These are phyloP conservation scores for Pichia kudriavzevii DNA, from an alignment of 1,139 yeast genomes.

Conservation along the genomic window DNA sequence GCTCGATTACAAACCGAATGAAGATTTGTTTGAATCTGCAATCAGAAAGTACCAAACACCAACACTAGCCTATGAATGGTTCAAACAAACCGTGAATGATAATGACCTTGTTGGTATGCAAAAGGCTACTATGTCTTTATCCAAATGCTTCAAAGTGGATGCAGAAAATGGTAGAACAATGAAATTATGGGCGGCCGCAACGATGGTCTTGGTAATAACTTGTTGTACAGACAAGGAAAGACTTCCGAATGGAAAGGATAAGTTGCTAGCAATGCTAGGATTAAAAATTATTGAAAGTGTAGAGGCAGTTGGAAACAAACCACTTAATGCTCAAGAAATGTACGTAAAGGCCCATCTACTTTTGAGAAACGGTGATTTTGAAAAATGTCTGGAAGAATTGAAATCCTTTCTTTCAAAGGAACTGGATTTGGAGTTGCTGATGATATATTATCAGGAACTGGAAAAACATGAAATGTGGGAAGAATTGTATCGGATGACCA, in stretches of 20 bases:
- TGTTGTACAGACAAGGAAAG: slow-evolving; percentile 24
- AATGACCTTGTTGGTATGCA: slow-evolving; percentile 39
- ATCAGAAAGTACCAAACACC: slow-evolving; percentile 47
- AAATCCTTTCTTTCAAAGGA: slow-evolving; percentile 31
- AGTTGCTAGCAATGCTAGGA: slow-evolving; percentile 51
- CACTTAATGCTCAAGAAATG: slow-evolving; percentile 46
- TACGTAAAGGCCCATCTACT: slow-evolving; percentile 47
- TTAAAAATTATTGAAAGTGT: slow-evolving; percentile 38
- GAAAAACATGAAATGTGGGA: slow-evolving; percentile 36
- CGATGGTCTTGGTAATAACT: slow-evolving; percentile 29
- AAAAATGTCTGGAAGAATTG: slow-evolving; percentile 30
- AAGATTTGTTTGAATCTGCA: slow-evolving; percentile 46
- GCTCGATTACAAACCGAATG: slow-evolving; percentile 32
- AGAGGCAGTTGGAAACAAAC: slow-evolving; percentile 34
- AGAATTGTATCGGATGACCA: slow-evolving; percentile 31
- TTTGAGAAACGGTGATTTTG: slow-evolving; percentile 29
- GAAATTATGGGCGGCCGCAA: slow-evolving; percentile 43
- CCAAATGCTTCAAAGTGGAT: slow-evolving; percentile 24
- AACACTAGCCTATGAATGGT: slow-evolving; percentile 42
- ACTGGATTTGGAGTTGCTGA: slow-evolving; percentile 50
- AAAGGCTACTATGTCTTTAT: slow-evolving; percentile 38
- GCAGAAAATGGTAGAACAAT: slow-evolving; percentile 27
- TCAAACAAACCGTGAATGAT: slow-evolving; percentile 33
- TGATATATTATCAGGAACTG: slow-evolving; percentile 43
- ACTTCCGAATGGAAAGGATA: slow-evolving; percentile 31